A percentile compares a stretch with the other conserved stretches of the same genome.
These are phyloP conservation scores for Aspergillus fumigatiaffinis DNA, from an alignment of 2,329 filamentous ascomycete genomes.

Conservation along the genomic window DNA sequence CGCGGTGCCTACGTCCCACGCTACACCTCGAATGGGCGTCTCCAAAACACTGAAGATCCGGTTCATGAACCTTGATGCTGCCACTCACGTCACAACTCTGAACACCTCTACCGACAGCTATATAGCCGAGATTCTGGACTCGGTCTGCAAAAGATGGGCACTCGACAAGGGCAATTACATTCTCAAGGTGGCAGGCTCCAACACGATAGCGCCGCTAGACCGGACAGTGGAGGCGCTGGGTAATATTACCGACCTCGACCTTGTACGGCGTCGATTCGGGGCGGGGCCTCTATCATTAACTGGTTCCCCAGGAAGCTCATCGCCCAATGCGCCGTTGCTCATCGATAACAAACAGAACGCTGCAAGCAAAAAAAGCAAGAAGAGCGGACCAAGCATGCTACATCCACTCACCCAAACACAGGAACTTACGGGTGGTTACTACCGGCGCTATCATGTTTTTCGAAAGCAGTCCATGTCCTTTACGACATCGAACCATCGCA, in stretches of 20 bases:
- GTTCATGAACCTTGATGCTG: conserved; percentile 58
- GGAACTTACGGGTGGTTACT: conserved; percentile 47
- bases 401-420: conserved; percentile 47
- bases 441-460: conserved; percentile 61
- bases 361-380: conserved; percentile 32
- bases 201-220: conserved; percentile 60
- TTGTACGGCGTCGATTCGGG: conserved; percentile 59
- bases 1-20: conserved; percentile 41
- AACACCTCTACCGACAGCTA: conserved; percentile 63
- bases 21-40: conserved; percentile 54
- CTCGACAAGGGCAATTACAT: conserved; percentile 63
- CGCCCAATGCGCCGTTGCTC: conserved; percentile 61
- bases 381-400: conserved; percentile 37
- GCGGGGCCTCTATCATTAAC: conserved; percentile 54
- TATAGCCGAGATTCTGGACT: conserved; percentile 63
- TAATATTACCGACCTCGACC: conserved; percentile 57
- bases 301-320: conserved; percentile 58
- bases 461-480: conserved; percentile 65
- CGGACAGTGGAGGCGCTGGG: conserved; percentile 63
- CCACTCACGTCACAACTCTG: conserved; percentile 50
- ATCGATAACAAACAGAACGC: conserved; percentile 37
- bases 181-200: conserved; percentile 60
- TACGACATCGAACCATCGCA: conserved; percentile 56
- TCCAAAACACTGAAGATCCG: conserved; percentile 58
- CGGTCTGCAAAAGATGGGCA: conserved; percentile 58